phyloP scores from a whole-genome alignment of 2,329 filamentous ascomycete genomes.

The Aspergillus sp. region DNA sequence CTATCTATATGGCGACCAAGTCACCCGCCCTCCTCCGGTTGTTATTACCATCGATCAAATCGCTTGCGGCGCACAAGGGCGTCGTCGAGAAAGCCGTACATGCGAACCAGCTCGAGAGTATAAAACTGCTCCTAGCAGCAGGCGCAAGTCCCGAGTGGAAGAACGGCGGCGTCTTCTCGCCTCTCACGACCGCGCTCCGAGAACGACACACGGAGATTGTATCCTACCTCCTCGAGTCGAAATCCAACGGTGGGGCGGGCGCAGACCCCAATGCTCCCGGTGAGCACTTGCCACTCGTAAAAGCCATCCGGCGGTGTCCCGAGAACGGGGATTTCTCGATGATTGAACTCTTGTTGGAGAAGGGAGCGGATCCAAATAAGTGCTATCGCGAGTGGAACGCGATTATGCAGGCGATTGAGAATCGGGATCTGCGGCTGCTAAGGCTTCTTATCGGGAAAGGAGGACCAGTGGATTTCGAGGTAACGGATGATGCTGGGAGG shows the following conservation, averaged over 20 bases:
- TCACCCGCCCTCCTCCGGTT: slow-evolving; percentile 64
- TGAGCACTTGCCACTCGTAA: background rate
- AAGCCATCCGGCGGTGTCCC: background rate
- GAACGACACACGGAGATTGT: slow-evolving; percentile 56
- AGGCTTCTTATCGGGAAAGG: slow-evolving; percentile 56
- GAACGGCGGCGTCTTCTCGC: slow-evolving; percentile 73
- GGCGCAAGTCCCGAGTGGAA: slow-evolving; percentile 72
- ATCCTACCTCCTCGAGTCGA: background rate
- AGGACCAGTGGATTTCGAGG: background rate
- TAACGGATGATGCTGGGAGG: background rate
- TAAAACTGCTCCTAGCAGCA: slow-evolving; percentile 67
- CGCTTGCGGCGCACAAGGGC: slow-evolving; percentile 54
- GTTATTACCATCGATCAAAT: slow-evolving; percentile 58
- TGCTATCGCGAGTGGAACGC: slow-evolving; percentile 70
- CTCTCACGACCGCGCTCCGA: slow-evolving; percentile 69
- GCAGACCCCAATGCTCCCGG: background rate
- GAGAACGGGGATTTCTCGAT: slow-evolving; percentile 31
- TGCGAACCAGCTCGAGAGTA: slow-evolving; percentile 68
- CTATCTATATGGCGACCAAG: slow-evolving; percentile 69
- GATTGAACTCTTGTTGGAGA: slow-evolving; percentile 67
- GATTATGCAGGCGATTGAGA: slow-evolving; percentile 68
- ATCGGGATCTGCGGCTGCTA: slow-evolving; percentile 62
- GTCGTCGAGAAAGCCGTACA: slow-evolving; percentile 70
- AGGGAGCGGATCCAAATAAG: slow-evolving; percentile 67
- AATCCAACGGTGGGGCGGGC: background rate